Base-by-base conservation (phyloP, 2,329 filamentous ascomycete genomes). In the Colletotrichum caudatum region DNA sequence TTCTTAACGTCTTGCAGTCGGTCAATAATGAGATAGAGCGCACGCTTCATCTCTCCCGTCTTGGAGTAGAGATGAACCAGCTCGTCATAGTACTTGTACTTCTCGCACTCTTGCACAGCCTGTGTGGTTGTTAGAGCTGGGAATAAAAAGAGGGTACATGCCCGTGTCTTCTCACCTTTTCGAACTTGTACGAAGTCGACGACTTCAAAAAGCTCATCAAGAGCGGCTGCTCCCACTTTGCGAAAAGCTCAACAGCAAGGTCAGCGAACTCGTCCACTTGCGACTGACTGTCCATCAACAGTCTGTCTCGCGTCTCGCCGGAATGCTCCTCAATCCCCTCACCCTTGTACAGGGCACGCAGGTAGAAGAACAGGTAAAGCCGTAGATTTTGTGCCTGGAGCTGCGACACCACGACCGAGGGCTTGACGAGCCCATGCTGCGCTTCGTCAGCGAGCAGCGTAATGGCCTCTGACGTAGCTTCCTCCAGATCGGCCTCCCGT, bases 1-100 rank as follows among this genome's bases (percentile, higher is more conserved):
- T 96, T 94, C 61, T 92, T 92, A 61, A 98, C 95, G 78, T 99
- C 94, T 70, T 91, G 91, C 6, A 99, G 87, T n/a, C 94, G 91
- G 77, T 97, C 94, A 74, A 98, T 97, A 78, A 99, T 98, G 63
- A 99, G 88, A 76, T 92, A 95, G 3, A 99, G 85, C 0, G 97
- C 97, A 16, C 93, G 91, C 81, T 98, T 97, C 76, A 94, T 96
- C 80, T 98, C 92, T 0, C 96, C 96, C 0, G 94, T 98, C 80
- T 98, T 98, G 72, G 94, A 97, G 77, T 98, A 92, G 1, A 99
- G 89, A 78, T 96, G 96, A 18, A 99, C 95, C n/a, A 98, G 88
- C 79, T 99, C 96, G 48, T 94, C 93, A 59, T 97, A 93, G 81
- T 93, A 98, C 75, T 92, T 90, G 75, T 89, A 88, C 18, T 86